Base-by-base conservation (phyloP, 768 basidiomycete species). In the Leccinum variicolor region DNA sequence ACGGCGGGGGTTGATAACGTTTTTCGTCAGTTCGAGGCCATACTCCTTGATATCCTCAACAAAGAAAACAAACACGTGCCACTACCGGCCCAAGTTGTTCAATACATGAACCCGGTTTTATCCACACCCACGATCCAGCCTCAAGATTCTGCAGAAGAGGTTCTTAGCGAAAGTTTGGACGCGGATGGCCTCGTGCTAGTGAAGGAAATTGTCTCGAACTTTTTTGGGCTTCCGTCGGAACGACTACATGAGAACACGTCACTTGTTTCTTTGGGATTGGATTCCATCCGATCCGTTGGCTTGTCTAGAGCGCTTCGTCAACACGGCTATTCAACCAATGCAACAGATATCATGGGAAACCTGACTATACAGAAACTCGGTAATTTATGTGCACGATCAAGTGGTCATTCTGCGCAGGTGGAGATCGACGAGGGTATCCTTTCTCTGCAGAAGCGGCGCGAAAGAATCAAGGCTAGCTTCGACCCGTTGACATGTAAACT, bases 281-380 rank as follows among this genome's bases (percentile, higher is more conserved):
- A 81, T 59, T 81, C 80, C 7, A 76, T 81, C 57, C 76, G 74
- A 57, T 75, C 80, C 1, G 75, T 81, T 10, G 77, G 78, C 3
- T 64, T 81, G 34, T 72, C 77, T 29, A 74, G 70, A 52, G 33
- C 55, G 10, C 61, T 81, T 13, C 65, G 66, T 21, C 66, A 67
- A 54, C 65, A 66, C 19, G 78, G 77, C 2, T 69, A 74, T 49
- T 48, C 57, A 6, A 54, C 76, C 13, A 69, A 73, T 31, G 74
- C 79, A 13, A 63, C 66, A 17, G 74, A 79, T 34, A 65, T 81
- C 23, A 71, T 81, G 67, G 68, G 62, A 52, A 66, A 62, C 36
- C 57, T 70, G 10, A 70, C 67, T 7, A 47, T 64, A 36, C 34
- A 29, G 49, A 50, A 56, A 46, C 58, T 53, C 50, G 51, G 28